Base-by-base conservation (phyloP, 441 rosid genomes). In the Bocquillonia castaneifolia region DNA sequence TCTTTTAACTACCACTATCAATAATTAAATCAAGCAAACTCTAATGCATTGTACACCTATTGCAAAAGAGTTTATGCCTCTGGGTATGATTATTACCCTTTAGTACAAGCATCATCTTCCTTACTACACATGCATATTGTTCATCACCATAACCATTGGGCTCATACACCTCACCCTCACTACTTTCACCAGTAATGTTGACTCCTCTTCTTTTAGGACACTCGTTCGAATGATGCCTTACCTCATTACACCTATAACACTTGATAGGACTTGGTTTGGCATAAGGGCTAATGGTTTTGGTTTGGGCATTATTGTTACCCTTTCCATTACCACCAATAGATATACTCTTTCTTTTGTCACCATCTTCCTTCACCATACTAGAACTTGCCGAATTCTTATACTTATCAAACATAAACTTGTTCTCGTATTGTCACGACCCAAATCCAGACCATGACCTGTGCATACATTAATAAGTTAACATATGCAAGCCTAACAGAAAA, bases 141-240 rank as follows among this genome's bases (percentile, higher is more conserved):
- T 17, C 1, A 1, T 63, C 66, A 17, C 26, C 52, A 1, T 63
- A 20, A 4, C 28, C 51, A 22, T 63, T 36, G 0, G 48, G 44
- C 8, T 20, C 26, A 22, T 7, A 59, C 2, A 47, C 20, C 14
- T 1, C 51, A 20, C 7, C 51, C 14, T 40, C 44, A 0, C 25
- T 17, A 9, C 0, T 2, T 1, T 22, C 13, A 0, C 5, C 8
- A 1, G 10, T n/a, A n/a, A n/a, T n/a, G n/a, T n/a, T n/a, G n/a
- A n/a, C n/a, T n/a, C n/a, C 6, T n/a, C 37, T 59, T n/a, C 64
- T 59, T 9, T 14, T 34, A 0, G 64, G 64, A 22, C 47, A 59
- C 10, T 59, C 45, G 7, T 39, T 59, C 4, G 64, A 59, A 0
- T 25, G 25, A 32, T 59, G 64, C 9, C 64, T 6, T 2, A 17